A percentile compares a stretch with the other conserved stretches of the same genome.
These are phyloP conservation scores for Flaveria bidentis DNA, from an alignment of 129 eudicot species.

Conservation along the genomic window DNA sequence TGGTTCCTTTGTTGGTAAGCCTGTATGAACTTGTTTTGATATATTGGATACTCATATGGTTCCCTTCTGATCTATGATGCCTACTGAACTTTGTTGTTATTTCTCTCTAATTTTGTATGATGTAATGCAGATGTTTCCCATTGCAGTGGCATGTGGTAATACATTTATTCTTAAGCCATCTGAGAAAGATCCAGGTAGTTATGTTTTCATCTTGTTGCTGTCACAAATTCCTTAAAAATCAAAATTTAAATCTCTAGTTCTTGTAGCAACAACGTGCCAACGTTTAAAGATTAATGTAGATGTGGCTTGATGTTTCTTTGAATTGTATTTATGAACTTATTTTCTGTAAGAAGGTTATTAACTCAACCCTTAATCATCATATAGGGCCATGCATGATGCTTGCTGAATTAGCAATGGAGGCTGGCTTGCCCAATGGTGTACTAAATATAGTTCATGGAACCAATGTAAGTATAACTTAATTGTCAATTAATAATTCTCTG, in stretches of 20 bases:
- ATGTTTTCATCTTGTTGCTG: conserved; percentile 18
- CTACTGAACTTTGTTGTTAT: conserved; percentile 7
- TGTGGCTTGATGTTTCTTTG: conserved; percentile 5
- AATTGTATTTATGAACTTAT: conserved; percentile 1
- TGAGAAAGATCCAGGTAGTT: conserved; percentile 76
- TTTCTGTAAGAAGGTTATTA: neutral
- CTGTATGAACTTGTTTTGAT: conserved; percentile 10
- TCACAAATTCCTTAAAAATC: neutral
- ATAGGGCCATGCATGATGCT: conserved; percentile 86
- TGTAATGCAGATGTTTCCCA: conserved; percentile 86
- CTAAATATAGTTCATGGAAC: conserved; percentile 93
- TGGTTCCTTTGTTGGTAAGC: conserved; percentile 87
- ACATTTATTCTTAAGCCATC: conserved; percentile 76
- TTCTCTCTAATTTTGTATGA: conserved; percentile 17
- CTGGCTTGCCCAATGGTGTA: conserved; percentile 96
- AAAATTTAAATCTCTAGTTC: neutral
- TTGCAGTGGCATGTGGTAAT: conserved; percentile 86
- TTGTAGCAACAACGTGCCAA: neutral
- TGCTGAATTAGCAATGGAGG: conserved; percentile 97
- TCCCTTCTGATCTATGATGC: neutral
- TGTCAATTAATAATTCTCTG: neutral
- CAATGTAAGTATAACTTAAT: conserved; percentile 48
- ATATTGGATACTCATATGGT: neutral
- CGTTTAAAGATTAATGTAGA: neutral
- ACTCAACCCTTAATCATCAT: conserved; percentile 3